Evolutionary conservation across 2,329 filamentous ascomycete species (phyloP), one percentile per base, ranked within the genome.

Genomic region (Geosmithia flava): DNA sequence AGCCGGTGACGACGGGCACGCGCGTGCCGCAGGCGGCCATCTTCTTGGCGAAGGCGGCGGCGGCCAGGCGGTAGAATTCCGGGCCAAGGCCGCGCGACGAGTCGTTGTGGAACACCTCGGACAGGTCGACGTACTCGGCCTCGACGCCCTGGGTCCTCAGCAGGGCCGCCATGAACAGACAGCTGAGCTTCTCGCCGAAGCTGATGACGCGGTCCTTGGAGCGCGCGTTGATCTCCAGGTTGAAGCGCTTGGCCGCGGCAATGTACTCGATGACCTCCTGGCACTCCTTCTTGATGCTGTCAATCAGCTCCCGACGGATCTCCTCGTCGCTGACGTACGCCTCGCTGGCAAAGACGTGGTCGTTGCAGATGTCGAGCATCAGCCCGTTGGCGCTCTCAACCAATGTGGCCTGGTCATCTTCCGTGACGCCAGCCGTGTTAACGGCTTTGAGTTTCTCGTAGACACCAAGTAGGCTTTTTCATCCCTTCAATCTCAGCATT

Each of bases 151-250:
- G 53, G 58, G 95, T 89, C 60, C 85, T 81, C 53, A 98, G 68
- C 51, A 97, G 67, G 6, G 85, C 81, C 20, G 91, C 78, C 85
- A 98, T 90, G 64, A 93, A 93, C 30, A 83, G 78, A 65, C 91
- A 97, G 67, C 88, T 94, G 55, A 98, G 72, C 69, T 95, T 97
- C 74, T 98, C 93, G 48, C 93, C 93, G 56, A 93, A 89, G 63
- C 89, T 94, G 52, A 97, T 83, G 52, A 98, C 87, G 56, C 91
- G 85, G 60, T 93, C 87, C 63, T 89, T 87, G 50, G 83, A 83
- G 57, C 84, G 76, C 6, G 83, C 78, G 61, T 87, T 87, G 59
- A 90, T 85, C 63, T 90, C 85, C 42, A 84, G 69, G 59, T 82
- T 79, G 65, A 82, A 84, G 53, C 79, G 71, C 62, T 78, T 79